These are phyloP conservation scores for Paxillus involutus DNA, from an alignment of 768 basidiomycete genomes.

Conservation along the genomic window DNA sequence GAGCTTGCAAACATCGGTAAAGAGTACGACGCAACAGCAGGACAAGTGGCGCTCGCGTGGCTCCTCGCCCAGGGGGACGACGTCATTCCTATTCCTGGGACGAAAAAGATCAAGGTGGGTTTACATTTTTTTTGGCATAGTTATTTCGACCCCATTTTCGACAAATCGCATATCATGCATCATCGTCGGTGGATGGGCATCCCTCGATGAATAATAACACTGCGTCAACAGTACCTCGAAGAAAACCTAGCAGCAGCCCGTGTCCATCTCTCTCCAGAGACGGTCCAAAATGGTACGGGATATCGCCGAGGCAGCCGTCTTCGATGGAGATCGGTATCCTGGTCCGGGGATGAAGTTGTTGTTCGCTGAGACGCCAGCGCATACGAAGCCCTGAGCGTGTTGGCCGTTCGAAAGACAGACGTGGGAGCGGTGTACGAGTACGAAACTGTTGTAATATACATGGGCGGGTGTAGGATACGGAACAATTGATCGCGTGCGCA, in stretches of 20 bases:
- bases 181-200: too few species aligned
- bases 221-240: conserved; percentile 35
- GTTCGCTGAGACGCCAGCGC: conserved; percentile 23
- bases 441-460: too few species aligned
- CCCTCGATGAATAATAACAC: background rate
- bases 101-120: conserved; percentile 32
- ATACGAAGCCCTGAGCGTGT: background rate
- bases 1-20: conserved; percentile 32
- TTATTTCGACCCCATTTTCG: background rate
- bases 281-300: conserved; percentile 36
- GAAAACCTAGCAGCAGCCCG: conserved; percentile 42
- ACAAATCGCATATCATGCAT: background rate
- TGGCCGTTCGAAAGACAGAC: background rate
- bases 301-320: conserved; percentile 32
- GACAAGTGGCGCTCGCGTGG: conserved; percentile 43
- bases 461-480: too few species aligned
- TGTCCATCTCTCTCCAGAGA: conserved; percentile 36
- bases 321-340: conserved; percentile 29
- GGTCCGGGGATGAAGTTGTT: background rate
- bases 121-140: background rate
- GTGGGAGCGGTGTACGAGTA: too few species aligned
- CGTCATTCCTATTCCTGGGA: conserved; percentile 43
- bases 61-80: conserved; percentile 38
- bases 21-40: conserved; percentile 34
- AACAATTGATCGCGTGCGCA: too few species aligned